phyloP scores from a whole-genome alignment of 768 basidiomycete species.

The Amanita molliuscula region DNA sequence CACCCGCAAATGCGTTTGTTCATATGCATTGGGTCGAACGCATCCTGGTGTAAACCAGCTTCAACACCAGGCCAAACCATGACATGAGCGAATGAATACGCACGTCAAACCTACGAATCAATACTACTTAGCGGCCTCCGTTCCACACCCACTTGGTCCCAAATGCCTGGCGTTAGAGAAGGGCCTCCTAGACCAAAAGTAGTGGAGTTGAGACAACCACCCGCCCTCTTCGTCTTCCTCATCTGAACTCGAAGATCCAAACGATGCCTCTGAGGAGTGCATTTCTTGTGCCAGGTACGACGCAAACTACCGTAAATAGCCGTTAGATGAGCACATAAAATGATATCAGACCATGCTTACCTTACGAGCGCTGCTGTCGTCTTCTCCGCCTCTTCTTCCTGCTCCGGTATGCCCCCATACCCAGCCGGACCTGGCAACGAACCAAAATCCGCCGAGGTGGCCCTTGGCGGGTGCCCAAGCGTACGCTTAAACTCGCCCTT shows the following conservation, averaged over 20 bases:
- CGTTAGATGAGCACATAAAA: constrained; percentile 4
- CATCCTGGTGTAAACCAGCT: constrained; percentile 26
- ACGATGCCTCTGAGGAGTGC: constrained; percentile 41
- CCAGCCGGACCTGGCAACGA: constrained; percentile 29
- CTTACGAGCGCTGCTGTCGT: constrained; percentile 31
- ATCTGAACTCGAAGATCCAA: constrained; percentile 41
- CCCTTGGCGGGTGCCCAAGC: constrained; percentile 29
- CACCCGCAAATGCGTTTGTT: constrained; percentile 10
- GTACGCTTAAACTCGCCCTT: constrained; percentile 54
- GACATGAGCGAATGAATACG: not conserved
- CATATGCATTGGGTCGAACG: constrained; percentile 32
- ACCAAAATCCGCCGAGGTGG: constrained; percentile 60
- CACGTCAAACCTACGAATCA: not conserved
- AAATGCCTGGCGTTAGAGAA: constrained; percentile 34
- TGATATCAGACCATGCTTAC: constrained; percentile 18
- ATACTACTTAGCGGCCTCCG: constrained; percentile 32
- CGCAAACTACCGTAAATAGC: constrained; percentile 46
- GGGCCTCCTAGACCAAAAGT: constrained; percentile 42
- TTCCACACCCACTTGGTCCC: constrained; percentile 16
- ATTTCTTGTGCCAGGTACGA: constrained; percentile 72
- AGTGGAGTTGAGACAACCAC: constrained; percentile 69
- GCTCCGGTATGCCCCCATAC: constrained; percentile 17
- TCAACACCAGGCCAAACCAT: not conserved
- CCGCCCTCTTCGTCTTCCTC: constrained; percentile 76
- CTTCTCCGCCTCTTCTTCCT: constrained; percentile 33